Conservation (phyloP, 352 stramenopile species). For the Phytophthora kernoviae region DNA sequence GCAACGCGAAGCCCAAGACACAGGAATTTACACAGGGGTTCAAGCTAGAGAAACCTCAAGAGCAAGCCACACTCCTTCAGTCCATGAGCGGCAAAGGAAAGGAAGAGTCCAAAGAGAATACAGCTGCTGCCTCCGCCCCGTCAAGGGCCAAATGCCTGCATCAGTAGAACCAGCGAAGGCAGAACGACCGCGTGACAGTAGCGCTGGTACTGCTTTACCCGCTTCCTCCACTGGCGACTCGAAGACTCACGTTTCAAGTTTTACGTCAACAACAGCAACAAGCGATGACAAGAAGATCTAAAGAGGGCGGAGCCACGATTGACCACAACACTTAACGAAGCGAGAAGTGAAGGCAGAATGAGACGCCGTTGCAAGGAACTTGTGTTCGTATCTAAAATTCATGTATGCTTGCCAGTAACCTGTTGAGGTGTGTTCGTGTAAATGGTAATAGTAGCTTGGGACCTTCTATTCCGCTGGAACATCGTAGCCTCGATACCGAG, state of each 20-base stretch:
- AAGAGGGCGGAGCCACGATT: constrained; percentile 18
- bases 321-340: constrained; percentile 8
- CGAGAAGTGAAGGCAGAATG: constrained; percentile 21
- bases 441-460: neutral
- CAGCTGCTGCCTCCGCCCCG: neutral
- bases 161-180: constrained; percentile 11
- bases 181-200: constrained; percentile 13
- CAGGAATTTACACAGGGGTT: constrained; percentile 7
- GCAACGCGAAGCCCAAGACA: constrained; percentile 6
- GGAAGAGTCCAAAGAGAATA: neutral
- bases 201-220: constrained; percentile 2
- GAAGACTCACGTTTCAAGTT: constrained; percentile 9
- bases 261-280: constrained; percentile 14
- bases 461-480: constrained; percentile 15
- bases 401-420: constrained; percentile 33
- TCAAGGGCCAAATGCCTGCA: constrained; percentile 1
- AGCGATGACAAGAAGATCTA: constrained; percentile 28
- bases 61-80: constrained; percentile 6
- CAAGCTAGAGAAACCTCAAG: constrained; percentile 16
- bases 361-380: constrained; percentile 15
- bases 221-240: constrained; percentile 5
- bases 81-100: constrained; percentile 3
- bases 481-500: constrained; percentile 35
- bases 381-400: constrained; percentile 28
- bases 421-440: constrained; percentile 1